Percentiles rank a stretch among this genome's conserved stretches.
Evolutionary conservation across 2,329 filamentous ascomycete species (phyloP).

Genomic region (Colletotrichum zoysiae): DNA sequence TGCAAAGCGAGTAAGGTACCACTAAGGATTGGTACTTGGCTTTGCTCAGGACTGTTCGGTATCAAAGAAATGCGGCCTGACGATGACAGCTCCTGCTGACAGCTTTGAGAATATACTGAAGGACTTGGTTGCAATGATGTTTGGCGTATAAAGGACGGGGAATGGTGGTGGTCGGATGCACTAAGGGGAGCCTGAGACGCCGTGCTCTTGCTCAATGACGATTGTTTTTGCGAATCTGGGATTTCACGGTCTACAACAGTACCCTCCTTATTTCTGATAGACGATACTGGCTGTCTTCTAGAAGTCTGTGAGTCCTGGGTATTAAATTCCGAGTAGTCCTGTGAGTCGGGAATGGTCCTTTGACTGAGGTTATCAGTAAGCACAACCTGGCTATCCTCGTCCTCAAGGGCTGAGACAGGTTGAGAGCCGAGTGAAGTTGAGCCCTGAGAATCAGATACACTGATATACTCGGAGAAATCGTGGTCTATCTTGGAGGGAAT

Average conservation of each 20-base stretch:
- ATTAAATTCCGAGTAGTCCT: slow-evolving; percentile 47
- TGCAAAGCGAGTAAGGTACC: not conserved
- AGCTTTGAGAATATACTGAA: not conserved
- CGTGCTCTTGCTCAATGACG: slow-evolving; percentile 30
- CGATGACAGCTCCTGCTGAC: not conserved
- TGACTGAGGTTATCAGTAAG: slow-evolving; percentile 51
- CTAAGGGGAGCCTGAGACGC: slow-evolving; percentile 15
- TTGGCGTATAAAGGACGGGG: slow-evolving; percentile 14
- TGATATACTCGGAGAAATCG: slow-evolving; percentile 53
- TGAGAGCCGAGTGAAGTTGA: slow-evolving; percentile 49
- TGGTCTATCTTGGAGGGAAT: slow-evolving; percentile 50
- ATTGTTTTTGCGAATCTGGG: slow-evolving; percentile 37
- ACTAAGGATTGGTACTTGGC: not conserved
- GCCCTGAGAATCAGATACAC: slow-evolving; percentile 48
- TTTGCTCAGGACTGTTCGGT: slow-evolving; percentile 6
- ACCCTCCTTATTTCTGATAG: not conserved
- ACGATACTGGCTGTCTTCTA: too few relatives aligned
- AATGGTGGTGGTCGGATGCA: not conserved
- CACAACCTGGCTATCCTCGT: slow-evolving; percentile 49
- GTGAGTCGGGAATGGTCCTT: slow-evolving; percentile 59
- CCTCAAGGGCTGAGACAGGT: slow-evolving; percentile 52
- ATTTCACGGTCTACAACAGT: slow-evolving; percentile 24
- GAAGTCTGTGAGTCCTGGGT: slow-evolving; percentile 17
- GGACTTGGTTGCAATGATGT: slow-evolving; percentile 2
- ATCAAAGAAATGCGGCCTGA: slow-evolving; percentile 9